Base-by-base conservation (phyloP, 1,139 yeast genomes). In the Pichia sp. region DNA sequence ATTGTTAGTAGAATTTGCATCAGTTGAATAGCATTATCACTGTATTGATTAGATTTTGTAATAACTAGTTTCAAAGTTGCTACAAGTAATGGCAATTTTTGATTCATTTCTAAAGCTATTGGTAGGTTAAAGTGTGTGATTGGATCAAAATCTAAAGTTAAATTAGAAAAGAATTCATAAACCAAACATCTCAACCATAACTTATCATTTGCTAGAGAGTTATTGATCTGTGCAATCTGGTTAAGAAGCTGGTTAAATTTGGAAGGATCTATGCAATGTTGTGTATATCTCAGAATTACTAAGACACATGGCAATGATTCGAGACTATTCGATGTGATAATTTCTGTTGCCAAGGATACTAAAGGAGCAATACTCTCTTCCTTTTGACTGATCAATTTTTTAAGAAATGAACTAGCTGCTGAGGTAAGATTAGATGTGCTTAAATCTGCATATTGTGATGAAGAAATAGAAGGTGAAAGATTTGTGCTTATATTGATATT, bases 401-500 rank as follows among this genome's bases (percentile, higher is more conserved):
- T 26, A 10, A 41, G 14, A 23, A 38, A 43, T 14, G 18, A 15
- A 3, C 31, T 34, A 23, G 42, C 31, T 12, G 38, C 37, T 14
- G 25, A 36, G 12, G 24, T 23, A 4, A 42, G 10, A 30, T 42
- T 40, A 9, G 35, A 24, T 9, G 8, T 26, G n/a, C n/a, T 26
- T 10, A 22, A 8, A 10, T 10, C 10, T 7, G 24, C 7, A 3
- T 25, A 17, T 23, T 34, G 32, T 12, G 20, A 19, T 23, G n/a
- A 22, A 3, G 25, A n/a, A 20, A 15, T 12, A 5, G 28, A 12
- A 4, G 12, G 19, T 7, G 28, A 19, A 4, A 20, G 11, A 28
- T 8, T 74, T 2, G 96, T 81, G 0, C 36, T 76, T 73, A 30
- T 76, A 71, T 49, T 84, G 94, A 84, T 70, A 63, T 88, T 71